Conservation (phyloP, 345 rosid species). For the Camelina hispida region DNA sequence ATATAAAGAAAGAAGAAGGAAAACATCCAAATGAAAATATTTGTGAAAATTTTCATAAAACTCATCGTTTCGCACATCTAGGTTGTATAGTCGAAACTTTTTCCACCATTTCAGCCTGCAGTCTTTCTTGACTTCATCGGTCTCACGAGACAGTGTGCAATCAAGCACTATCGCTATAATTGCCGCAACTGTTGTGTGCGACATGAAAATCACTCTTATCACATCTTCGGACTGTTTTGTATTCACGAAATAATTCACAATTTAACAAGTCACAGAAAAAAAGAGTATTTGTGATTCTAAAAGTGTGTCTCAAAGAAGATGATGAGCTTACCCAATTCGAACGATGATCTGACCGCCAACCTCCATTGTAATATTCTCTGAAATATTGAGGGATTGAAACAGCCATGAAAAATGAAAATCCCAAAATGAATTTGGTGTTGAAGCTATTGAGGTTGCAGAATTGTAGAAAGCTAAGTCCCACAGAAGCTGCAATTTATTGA, state of each 20-base stretch:
- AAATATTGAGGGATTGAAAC: conserved; percentile 65
- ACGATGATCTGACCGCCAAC: conserved; percentile 44
- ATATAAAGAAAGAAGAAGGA: neutral
- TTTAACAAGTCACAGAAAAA: neutral
- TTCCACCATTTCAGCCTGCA: conserved; percentile 72
- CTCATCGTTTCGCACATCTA: conserved; percentile 72
- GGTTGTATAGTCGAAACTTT: conserved; percentile 57
- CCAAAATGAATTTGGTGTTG: conserved; percentile 58
- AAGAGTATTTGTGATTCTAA: neutral
- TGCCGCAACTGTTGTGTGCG: conserved; percentile 65
- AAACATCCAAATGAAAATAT: neutral
- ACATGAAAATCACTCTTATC: conserved; percentile 63
- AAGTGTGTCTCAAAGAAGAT: conserved; percentile 1
- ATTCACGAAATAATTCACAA: neutral
- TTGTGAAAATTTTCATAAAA: conserved; percentile 48
- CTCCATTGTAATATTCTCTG: conserved; percentile 54
- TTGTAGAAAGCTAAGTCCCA: conserved; percentile 61
- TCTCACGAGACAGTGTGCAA: conserved; percentile 53
- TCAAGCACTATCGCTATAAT: conserved; percentile 57
- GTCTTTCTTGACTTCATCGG: conserved; percentile 55
- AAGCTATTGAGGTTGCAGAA: conserved; percentile 69
- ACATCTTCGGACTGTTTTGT: conserved; percentile 53
- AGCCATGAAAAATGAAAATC: conserved; percentile 65
- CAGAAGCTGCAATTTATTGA: conserved; percentile 49
- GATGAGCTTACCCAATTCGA: conserved; percentile 49